Evolutionary conservation across 805 yeast genomes (phyloP).

Genomic region (Zygosaccharomyces lentus): DNA sequence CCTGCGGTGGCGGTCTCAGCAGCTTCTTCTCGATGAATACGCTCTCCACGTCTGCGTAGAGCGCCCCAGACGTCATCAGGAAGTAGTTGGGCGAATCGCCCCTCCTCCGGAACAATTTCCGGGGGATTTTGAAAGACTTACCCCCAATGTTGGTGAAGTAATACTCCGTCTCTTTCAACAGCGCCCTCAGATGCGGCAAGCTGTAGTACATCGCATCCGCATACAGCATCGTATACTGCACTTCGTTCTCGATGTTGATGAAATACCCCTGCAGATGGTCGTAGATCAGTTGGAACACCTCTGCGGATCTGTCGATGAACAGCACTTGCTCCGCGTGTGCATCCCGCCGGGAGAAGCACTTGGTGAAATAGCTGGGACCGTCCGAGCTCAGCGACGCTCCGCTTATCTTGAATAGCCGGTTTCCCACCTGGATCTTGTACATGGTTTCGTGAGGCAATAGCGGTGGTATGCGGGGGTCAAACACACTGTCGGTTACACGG

Average conservation of each 20-base stretch:
- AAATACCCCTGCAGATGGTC: conserved; percentile 79
- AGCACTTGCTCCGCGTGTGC: conserved; percentile 36
- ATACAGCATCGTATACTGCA: conserved; percentile 56
- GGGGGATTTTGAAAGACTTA: conserved; percentile 54
- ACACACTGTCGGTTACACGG: conserved; percentile 6
- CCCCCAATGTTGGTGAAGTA: conserved; percentile 57
- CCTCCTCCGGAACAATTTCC: conserved; percentile 46
- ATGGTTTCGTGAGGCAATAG: conserved; percentile 65
- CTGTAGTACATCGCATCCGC: conserved; percentile 71
- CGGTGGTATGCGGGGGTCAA: conserved; percentile 44
- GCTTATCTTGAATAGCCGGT: conserved; percentile 48
- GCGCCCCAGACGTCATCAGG: conserved; percentile 52
- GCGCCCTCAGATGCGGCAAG: conserved; percentile 50
- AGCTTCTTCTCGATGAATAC: conserved; percentile 39
- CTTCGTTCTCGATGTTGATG: conserved; percentile 54
- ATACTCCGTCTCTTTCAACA: conserved; percentile 50
- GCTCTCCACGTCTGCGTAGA: conserved; percentile 48
- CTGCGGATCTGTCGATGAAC: conserved; percentile 71
- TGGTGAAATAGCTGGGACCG: conserved; percentile 84
- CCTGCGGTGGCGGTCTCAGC: conserved; percentile 75
- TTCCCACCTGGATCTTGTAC: conserved; percentile 69
- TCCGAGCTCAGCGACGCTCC: conserved; percentile 86
- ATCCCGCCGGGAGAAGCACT: conserved; percentile 46
- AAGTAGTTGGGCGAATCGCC: conserved; percentile 82
- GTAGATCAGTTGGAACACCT: conserved; percentile 60